A percentile compares a stretch with the other conserved stretches of the same genome.
These are phyloP conservation scores for Cryptococcus sp. DNA, from an alignment of 1,284 basidiomycete species.

Conservation along the genomic window DNA sequence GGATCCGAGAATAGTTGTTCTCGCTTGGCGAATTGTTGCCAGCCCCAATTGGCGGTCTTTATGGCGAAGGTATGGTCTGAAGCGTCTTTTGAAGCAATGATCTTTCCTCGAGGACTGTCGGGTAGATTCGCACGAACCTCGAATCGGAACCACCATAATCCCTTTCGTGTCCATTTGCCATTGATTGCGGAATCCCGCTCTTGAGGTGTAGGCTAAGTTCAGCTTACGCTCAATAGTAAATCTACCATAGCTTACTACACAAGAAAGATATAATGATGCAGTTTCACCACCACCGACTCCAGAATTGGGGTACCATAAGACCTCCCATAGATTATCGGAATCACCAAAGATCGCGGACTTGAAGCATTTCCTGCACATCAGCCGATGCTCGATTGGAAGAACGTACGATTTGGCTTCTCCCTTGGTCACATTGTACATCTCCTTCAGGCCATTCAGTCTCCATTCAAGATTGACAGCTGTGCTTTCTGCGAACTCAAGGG, in stretches of 20 bases:
- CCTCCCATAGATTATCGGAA: conserved; percentile 52
- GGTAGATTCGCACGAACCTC: conserved; percentile 58
- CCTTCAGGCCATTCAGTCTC: conserved; percentile 63
- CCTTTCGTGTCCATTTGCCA: conserved; percentile 73
- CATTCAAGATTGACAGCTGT: conserved; percentile 68
- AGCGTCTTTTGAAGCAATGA: conserved; percentile 63
- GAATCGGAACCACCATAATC: conserved; percentile 76
- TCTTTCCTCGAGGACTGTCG: conserved; percentile 24
- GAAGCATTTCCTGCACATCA: conserved; percentile 42
- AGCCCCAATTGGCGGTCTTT: conserved; percentile 81
- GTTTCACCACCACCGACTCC: conserved; percentile 57
- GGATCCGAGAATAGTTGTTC: conserved; percentile 66
- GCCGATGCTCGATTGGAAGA: background rate
- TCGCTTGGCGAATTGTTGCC: conserved; percentile 69
- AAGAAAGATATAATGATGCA: conserved; percentile 71
- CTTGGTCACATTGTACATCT: conserved; percentile 63
- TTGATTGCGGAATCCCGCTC: conserved; percentile 66
- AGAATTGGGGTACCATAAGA: conserved; percentile 76
- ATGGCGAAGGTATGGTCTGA: conserved; percentile 76
- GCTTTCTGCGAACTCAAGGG: conserved; percentile 54
- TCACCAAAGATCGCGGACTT: conserved; percentile 48
- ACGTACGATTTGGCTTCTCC: conserved; percentile 47
- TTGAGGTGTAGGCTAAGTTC: conserved; percentile 58
- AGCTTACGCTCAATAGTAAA: background rate
- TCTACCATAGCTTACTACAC: conserved; percentile 57